Conservation (phyloP, 2,329 filamentous ascomycete species). For the Cladosporium sp. region DNA sequence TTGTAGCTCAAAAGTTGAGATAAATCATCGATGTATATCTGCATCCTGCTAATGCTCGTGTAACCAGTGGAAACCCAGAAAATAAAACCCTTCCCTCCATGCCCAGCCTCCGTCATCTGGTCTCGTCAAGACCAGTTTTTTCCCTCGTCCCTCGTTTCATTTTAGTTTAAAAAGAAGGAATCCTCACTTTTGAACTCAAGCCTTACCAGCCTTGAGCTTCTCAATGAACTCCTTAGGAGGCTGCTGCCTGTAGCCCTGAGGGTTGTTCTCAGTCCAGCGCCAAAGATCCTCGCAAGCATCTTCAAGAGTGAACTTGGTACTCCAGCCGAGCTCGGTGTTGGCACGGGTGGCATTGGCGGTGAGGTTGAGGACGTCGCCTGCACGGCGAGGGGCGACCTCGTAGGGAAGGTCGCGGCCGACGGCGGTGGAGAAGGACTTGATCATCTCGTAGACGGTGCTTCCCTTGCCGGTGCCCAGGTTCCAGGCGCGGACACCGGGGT, state of each 20-base stretch:
- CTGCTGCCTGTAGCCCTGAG: constrained; percentile 87
- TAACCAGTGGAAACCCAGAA: not conserved
- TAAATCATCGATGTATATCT: not conserved
- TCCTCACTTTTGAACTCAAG: not conserved
- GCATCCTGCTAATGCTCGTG: not conserved
- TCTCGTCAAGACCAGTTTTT: not conserved
- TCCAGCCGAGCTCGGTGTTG: constrained; percentile 88
- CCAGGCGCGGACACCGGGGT: constrained; percentile 92
- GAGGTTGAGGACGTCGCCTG: constrained; percentile 89
- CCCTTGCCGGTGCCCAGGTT: constrained; percentile 94
- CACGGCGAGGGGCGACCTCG: constrained; percentile 77
- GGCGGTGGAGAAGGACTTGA: constrained; percentile 86
- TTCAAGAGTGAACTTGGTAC: constrained; percentile 85
- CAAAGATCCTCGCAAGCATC: constrained; percentile 92
- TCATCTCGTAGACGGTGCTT: constrained; percentile 95
- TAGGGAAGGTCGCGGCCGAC: constrained; percentile 86
- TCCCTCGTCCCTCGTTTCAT: not conserved
- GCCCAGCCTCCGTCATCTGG: not conserved
- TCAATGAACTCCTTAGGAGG: constrained; percentile 82
- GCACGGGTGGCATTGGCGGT: constrained; percentile 88
- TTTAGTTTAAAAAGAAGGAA: not conserved
- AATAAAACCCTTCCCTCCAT: not conserved
- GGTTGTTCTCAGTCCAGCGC: constrained; percentile 97
- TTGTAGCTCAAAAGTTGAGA: not conserved
- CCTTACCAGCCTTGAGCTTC: constrained; percentile 37